Evolutionary conservation across 331 rosid genomes (phyloP).

Genomic region (Malus hybrid): DNA sequence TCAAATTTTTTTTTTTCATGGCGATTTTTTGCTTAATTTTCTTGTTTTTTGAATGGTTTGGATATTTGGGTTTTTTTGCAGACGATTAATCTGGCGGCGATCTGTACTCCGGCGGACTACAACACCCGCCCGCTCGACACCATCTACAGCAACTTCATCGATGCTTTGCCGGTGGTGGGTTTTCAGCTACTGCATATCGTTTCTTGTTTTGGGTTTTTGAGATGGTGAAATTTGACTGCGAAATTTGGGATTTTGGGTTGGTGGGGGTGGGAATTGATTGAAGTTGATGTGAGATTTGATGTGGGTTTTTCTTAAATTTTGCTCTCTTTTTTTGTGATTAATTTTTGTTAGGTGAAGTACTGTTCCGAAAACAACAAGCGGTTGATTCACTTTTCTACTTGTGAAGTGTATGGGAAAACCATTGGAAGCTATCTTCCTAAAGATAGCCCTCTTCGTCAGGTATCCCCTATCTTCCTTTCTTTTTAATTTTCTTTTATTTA

Average conservation of each 20-base stretch:
- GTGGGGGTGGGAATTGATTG: conserved; percentile 7
- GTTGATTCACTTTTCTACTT: conserved; percentile 91
- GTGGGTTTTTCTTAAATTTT: conserved; percentile 1
- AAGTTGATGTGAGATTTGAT: conserved; percentile 30
- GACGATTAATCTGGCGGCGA: conserved; percentile 94
- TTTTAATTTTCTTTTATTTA: not conserved
- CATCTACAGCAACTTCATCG: conserved; percentile 90
- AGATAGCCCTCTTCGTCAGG: conserved; percentile 91
- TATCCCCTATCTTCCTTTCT: not conserved
- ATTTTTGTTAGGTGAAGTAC: conserved; percentile 53
- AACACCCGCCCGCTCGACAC: conserved; percentile 92
- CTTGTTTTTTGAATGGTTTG: not conserved
- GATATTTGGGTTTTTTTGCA: not conserved
- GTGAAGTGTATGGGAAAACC: conserved; percentile 95
- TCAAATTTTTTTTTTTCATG: not conserved
- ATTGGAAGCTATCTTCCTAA: conserved; percentile 88
- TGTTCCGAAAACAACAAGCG: conserved; percentile 87
- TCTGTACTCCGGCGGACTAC: conserved; percentile 94
- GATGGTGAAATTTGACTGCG: conserved; percentile 11
- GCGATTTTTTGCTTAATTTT: not conserved
- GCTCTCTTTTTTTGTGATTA: not conserved
- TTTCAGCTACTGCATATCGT: not conserved
- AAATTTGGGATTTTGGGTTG: not conserved
- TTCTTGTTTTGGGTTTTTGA: not conserved
- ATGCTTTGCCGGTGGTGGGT: conserved; percentile 77